These are phyloP conservation scores for Fusarium sp. DNA, from an alignment of 2,329 filamentous ascomycete species.

Conservation along the genomic window DNA sequence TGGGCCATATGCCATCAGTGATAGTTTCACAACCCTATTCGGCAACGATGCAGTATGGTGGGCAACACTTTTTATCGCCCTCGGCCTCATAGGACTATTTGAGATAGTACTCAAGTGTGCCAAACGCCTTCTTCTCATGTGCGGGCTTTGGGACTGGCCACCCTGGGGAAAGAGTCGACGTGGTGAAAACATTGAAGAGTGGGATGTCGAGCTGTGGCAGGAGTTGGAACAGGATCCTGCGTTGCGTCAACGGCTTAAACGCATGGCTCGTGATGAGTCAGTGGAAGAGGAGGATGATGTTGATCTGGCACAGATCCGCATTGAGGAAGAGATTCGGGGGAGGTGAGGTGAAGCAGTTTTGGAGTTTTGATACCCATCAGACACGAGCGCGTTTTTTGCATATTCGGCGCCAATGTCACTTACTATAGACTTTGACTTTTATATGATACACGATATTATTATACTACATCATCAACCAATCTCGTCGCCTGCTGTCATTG, in stretches of 20 bases:
- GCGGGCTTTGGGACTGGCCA: slow-evolving; percentile 61
- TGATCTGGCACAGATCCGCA: slow-evolving; percentile 30
- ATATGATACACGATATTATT: slow-evolving; percentile 19
- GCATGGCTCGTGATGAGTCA: slow-evolving; percentile 53
- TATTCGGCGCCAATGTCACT: slow-evolving; percentile 5
- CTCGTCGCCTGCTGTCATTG: not conserved
- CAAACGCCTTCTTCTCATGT: slow-evolving; percentile 59
- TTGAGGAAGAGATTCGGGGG: slow-evolving; percentile 30
- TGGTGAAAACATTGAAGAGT: slow-evolving; percentile 58
- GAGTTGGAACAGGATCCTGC: slow-evolving; percentile 65
- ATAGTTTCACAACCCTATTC: slow-evolving; percentile 73
- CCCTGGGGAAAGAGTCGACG: slow-evolving; percentile 53
- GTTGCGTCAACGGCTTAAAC: slow-evolving; percentile 56
- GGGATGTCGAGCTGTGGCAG: slow-evolving; percentile 67
- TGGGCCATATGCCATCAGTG: slow-evolving; percentile 72
- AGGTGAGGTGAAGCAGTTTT: slow-evolving; percentile 24
- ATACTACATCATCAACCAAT: not conserved
- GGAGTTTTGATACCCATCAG: slow-evolving; percentile 43
- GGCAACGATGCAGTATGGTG: slow-evolving; percentile 80
- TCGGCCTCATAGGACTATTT: slow-evolving; percentile 69
- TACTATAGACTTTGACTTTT: slow-evolving; percentile 13
- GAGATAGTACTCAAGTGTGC: slow-evolving; percentile 70
- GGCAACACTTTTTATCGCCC: slow-evolving; percentile 73
- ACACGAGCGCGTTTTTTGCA: slow-evolving; percentile 23
- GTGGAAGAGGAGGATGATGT: slow-evolving; percentile 41